These are phyloP conservation scores for Calonectria honghensis DNA, from an alignment of 2,329 filamentous ascomycete species.

Conservation along the genomic window DNA sequence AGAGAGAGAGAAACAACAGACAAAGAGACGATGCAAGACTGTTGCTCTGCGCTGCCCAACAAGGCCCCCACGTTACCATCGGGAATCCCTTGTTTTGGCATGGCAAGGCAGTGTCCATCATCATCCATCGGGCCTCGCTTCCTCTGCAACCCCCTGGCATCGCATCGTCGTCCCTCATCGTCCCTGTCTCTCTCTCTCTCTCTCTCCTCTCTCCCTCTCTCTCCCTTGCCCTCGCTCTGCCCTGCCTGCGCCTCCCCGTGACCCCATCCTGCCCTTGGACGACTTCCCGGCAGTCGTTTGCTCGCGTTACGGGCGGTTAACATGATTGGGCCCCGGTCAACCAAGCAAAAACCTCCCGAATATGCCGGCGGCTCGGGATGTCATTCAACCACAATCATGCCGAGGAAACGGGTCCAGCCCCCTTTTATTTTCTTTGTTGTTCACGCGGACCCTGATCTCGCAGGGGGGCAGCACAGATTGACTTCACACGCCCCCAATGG, in stretches of 20 bases:
- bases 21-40: background rate
- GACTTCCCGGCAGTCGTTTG: slow-evolving; percentile 11
- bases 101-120: background rate
- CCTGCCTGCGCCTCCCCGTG: background rate
- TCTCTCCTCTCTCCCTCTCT: background rate
- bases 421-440: slow-evolving; percentile 23
- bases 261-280: background rate
- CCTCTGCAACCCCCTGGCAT: slow-evolving; percentile 1
- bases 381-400: slow-evolving; percentile 14
- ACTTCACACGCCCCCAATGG: slow-evolving; percentile 24
- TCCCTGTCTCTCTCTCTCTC: background rate
- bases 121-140: slow-evolving; percentile 9
- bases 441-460: slow-evolving; percentile 27
- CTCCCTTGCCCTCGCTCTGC: background rate
- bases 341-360: slow-evolving; percentile 8
- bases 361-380: background rate
- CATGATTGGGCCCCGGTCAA: slow-evolving; percentile 13
- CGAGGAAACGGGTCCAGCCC: slow-evolving; percentile 25
- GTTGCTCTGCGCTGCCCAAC: background rate
- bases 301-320: slow-evolving; percentile 22
- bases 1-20: too few species aligned
- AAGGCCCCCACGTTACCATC: slow-evolving; percentile 11
- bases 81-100: slow-evolving; percentile 1
- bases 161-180: background rate
- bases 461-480: slow-evolving; percentile 32